Percentiles rank a stretch among this genome's conserved stretches.
phyloP scores from a whole-genome alignment of 495 filamentous ascomycete genomes.

The Penicillium dipodomyicola region DNA sequence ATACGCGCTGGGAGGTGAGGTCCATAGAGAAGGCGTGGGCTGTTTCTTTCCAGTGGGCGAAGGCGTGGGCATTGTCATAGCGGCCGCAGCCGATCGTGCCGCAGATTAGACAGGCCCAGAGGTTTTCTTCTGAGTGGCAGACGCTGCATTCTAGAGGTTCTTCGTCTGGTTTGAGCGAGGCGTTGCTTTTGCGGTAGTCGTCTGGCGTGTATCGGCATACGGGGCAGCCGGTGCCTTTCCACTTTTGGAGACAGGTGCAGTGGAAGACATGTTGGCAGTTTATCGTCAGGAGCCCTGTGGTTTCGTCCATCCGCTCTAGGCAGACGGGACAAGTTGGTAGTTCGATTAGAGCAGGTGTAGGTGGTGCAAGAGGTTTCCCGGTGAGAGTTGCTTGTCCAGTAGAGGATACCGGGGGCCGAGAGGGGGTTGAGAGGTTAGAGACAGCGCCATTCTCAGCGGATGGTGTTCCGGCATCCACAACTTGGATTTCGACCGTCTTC shows the following conservation, averaged over 20 bases:
- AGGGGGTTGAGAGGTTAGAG: slow-evolving; percentile 48
- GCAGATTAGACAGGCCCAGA: slow-evolving; percentile 95
- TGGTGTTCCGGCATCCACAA: slow-evolving; percentile 29
- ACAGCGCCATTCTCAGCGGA: slow-evolving; percentile 33
- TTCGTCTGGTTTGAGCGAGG: slow-evolving; percentile 31
- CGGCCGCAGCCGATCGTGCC: slow-evolving; percentile 90
- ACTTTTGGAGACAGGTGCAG: slow-evolving; percentile 94
- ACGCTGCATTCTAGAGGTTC: slow-evolving; percentile 60
- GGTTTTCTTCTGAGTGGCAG: slow-evolving; percentile 73
- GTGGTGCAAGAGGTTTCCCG: slow-evolving; percentile 83
- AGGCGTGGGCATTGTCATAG: slow-evolving; percentile 92
- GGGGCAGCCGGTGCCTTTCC: slow-evolving; percentile 90
- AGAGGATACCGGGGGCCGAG: slow-evolving; percentile 34
- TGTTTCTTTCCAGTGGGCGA: slow-evolving; percentile 87
- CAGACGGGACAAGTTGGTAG: slow-evolving; percentile 96
- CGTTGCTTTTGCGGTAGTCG: slow-evolving; percentile 39
- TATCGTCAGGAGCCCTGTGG: slow-evolving; percentile 89
- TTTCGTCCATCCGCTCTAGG: slow-evolving; percentile 97
- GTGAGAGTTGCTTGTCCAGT: slow-evolving; percentile 52
- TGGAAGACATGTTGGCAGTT: slow-evolving; percentile 98
- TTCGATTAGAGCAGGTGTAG: slow-evolving; percentile 85
- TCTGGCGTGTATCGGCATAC: slow-evolving; percentile 87
- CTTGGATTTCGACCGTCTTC: slow-evolving; percentile 75
- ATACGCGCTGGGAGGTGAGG: slow-evolving; percentile 86
- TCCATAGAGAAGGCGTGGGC: slow-evolving; percentile 90